Percentiles rank a stretch among this genome's conserved stretches.
Conservation (phyloP, 2,329 filamentous ascomycete species). For the Phoma sp. region DNA sequence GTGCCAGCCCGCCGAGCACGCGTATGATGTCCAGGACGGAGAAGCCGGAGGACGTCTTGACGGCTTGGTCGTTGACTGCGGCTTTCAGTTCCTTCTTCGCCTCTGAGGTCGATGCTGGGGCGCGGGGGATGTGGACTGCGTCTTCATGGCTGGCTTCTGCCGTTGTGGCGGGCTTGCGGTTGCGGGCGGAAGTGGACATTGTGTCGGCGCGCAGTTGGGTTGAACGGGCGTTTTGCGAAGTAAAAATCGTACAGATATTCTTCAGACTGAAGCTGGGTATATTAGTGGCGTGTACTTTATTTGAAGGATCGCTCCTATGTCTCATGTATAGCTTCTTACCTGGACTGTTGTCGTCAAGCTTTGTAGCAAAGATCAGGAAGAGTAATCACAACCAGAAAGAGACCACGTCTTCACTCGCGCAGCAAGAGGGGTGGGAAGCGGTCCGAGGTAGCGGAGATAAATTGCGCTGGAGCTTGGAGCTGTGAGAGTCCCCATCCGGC, state of each 20-base stretch:
- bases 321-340: not conserved
- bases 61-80: slow-evolving; percentile 33
- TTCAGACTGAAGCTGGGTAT: not conserved
- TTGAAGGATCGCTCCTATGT: not conserved
- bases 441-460: slow-evolving; percentile 21
- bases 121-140: slow-evolving; percentile 1
- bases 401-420: slow-evolving; percentile 8
- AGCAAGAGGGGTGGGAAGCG: slow-evolving; percentile 9
- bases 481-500: slow-evolving; percentile 12
- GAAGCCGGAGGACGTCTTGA: slow-evolving; percentile 27
- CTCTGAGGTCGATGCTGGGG: slow-evolving; percentile 21
- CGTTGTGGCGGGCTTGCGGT: slow-evolving; percentile 26
- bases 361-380: not conserved
- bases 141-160: slow-evolving; percentile 9
- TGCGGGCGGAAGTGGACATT: slow-evolving; percentile 33
- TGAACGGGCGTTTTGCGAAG: not conserved
- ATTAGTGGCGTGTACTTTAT: not conserved
- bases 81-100: slow-evolving; percentile 36
- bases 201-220: not conserved
- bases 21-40: slow-evolving; percentile 68
- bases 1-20: slow-evolving; percentile 68
- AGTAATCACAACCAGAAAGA: not conserved
- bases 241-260: too few relatives aligned
- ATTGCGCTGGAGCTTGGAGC: slow-evolving; percentile 14
- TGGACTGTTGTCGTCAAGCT: not conserved